Percentiles rank a stretch among this genome's conserved stretches.
phyloP scores from a whole-genome alignment of 2,329 filamentous ascomycete species.

The Neospermospora avenae region DNA sequence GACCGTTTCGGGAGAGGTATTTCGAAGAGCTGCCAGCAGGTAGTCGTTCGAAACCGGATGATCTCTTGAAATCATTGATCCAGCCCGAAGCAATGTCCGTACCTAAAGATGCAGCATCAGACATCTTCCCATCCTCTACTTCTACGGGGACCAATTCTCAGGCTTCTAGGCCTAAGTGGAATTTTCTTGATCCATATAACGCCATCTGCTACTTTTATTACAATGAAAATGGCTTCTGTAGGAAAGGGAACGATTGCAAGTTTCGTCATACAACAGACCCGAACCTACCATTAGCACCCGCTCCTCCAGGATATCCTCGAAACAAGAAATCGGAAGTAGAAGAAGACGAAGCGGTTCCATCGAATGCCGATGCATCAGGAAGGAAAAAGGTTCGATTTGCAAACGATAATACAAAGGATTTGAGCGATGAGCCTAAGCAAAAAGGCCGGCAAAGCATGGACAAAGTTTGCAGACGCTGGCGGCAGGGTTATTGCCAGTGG shows the following conservation, averaged over 20 bases:
- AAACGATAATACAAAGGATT: neutral
- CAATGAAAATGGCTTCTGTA: neutral
- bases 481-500: neutral
- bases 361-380: neutral
- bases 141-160: neutral
- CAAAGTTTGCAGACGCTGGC: neutral
- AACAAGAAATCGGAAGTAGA: too few relatives aligned
- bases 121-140: neutral
- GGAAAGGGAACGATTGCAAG: neutral
- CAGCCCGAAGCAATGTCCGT: neutral
- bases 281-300: neutral
- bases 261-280: neutral
- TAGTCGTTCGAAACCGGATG: neutral
- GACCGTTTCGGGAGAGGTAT: neutral
- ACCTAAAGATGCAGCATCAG: neutral
- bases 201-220: neutral
- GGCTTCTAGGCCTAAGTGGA: neutral
- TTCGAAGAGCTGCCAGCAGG: neutral
- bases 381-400: constrained; percentile 18
- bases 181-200: neutral
- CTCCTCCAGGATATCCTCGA: neutral
- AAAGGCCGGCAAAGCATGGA: neutral
- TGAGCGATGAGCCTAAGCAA: neutral
- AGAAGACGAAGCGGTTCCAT: neutral
- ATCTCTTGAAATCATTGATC: neutral